These are phyloP conservation scores for Aspergillus puulaauensis DNA, from an alignment of 2,329 filamentous ascomycete genomes.

Conservation along the genomic window DNA sequence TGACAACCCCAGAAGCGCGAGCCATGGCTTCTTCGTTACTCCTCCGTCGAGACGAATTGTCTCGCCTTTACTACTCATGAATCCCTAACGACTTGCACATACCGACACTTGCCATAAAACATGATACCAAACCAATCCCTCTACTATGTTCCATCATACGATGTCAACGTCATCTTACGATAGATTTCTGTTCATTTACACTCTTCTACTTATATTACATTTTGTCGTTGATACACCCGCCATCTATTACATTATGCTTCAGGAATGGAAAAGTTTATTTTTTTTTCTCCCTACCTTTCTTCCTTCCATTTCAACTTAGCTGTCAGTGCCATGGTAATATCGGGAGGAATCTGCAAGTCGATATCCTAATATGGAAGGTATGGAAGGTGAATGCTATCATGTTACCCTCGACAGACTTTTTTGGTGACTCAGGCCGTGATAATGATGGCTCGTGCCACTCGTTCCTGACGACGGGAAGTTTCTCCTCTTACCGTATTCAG, in stretches of 20 bases:
- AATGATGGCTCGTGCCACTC: background rate
- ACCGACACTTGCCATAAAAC: constrained; percentile 10
- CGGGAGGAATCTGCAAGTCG: background rate
- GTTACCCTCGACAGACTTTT: background rate
- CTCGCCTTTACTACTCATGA: constrained; percentile 1
- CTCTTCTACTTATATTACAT: constrained; percentile 18
- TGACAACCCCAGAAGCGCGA: background rate
- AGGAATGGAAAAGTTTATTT: constrained; percentile 23
- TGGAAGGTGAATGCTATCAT: background rate
- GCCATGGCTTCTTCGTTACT: background rate
- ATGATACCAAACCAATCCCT: constrained; percentile 29
- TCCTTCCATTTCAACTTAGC: background rate
- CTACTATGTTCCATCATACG: constrained; percentile 17
- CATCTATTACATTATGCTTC: constrained; percentile 11
- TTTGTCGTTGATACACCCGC: constrained; percentile 20
- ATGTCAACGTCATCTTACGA: constrained; percentile 23
- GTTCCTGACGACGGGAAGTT: background rate
- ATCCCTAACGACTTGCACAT: constrained; percentile 9
- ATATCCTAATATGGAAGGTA: background rate
- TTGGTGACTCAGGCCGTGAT: background rate
- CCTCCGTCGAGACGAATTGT: background rate
- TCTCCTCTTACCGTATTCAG: background rate
- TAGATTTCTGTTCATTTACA: constrained; percentile 31
- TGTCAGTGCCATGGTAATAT: background rate
- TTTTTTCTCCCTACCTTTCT: constrained; percentile 19